Evolutionary conservation across 331 rosid genomes (phyloP).

Genomic region (Ulmus americana): DNA sequence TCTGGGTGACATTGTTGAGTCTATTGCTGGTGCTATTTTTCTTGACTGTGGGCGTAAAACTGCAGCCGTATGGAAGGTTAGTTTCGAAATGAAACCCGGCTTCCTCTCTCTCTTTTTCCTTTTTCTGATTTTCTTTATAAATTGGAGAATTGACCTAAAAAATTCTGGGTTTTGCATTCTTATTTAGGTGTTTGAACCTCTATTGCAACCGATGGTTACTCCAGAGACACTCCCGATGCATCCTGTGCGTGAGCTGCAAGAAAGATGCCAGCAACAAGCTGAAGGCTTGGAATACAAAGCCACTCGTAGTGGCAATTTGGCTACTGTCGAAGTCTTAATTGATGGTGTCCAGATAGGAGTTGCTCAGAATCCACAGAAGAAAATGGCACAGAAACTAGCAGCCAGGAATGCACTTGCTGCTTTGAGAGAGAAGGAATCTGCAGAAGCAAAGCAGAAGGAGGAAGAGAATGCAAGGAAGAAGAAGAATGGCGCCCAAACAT

Average conservation of each 20-base stretch:
- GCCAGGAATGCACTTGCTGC: constrained; percentile 93
- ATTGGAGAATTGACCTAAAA: constrained; percentile 15
- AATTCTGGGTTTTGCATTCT: constrained; percentile 15
- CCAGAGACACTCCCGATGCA: constrained; percentile 99
- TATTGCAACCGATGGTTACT: constrained; percentile 93
- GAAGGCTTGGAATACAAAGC: constrained; percentile 96
- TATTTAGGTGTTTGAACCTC: constrained; percentile 77
- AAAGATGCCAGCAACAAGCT: constrained; percentile 97
- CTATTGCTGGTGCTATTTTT: constrained; percentile 94
- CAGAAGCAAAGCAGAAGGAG: constrained; percentile 48
- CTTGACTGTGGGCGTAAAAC: constrained; percentile 81
- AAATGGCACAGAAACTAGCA: constrained; percentile 98
- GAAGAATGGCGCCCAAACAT: constrained; percentile 78
- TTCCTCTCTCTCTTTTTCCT: not conserved
- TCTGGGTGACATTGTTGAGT: constrained; percentile 96
- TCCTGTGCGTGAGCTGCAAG: constrained; percentile 98
- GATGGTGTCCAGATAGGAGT: constrained; percentile 80
- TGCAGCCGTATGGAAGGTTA: constrained; percentile 73
- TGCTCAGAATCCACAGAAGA: constrained; percentile 95
- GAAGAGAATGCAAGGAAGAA: constrained; percentile 68
- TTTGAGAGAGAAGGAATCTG: constrained; percentile 73
- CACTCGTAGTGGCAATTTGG: constrained; percentile 73
- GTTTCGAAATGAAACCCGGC: not conserved
- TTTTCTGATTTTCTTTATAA: not conserved
- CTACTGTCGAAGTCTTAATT: constrained; percentile 92